phyloP scores from a whole-genome alignment of 257 asterid genomes.

The Primulina tabacum region DNA sequence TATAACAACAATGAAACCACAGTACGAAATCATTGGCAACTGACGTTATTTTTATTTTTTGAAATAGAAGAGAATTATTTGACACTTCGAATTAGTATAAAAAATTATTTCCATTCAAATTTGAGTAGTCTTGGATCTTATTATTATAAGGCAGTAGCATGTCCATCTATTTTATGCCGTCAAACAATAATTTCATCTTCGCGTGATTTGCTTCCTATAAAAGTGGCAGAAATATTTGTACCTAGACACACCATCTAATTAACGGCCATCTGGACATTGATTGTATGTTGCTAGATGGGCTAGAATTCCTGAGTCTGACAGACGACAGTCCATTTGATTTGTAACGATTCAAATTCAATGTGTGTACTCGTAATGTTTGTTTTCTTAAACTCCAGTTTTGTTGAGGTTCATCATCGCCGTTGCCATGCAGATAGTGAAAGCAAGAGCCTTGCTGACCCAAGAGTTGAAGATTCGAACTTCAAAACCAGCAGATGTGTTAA shows the following conservation, averaged over 20 bases:
- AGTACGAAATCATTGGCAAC: neutral
- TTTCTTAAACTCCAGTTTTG: neutral
- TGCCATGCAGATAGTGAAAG: slow-evolving; percentile 60
- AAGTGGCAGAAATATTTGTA: neutral
- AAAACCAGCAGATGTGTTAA: slow-evolving; percentile 32
- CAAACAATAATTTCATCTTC: neutral
- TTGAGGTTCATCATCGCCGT: slow-evolving; percentile 18
- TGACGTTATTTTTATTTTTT: too few relatives aligned
- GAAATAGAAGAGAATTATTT: neutral
- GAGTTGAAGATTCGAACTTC: slow-evolving; percentile 45
- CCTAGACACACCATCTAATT: neutral
- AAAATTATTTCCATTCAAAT: neutral
- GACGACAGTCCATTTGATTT: neutral
- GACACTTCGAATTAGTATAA: neutral
- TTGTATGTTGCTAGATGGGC: neutral
- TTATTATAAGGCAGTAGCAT: neutral
- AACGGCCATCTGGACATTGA: neutral
- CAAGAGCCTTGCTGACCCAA: slow-evolving; percentile 61
- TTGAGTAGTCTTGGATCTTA: neutral
- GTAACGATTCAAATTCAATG: neutral
- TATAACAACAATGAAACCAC: neutral
- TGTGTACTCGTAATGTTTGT: neutral
- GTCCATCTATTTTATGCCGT: neutral
- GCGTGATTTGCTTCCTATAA: neutral
- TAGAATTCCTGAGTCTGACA: neutral